Conservation (phyloP, 345 rosid genomes). For the Lenwebbia sp. region DNA sequence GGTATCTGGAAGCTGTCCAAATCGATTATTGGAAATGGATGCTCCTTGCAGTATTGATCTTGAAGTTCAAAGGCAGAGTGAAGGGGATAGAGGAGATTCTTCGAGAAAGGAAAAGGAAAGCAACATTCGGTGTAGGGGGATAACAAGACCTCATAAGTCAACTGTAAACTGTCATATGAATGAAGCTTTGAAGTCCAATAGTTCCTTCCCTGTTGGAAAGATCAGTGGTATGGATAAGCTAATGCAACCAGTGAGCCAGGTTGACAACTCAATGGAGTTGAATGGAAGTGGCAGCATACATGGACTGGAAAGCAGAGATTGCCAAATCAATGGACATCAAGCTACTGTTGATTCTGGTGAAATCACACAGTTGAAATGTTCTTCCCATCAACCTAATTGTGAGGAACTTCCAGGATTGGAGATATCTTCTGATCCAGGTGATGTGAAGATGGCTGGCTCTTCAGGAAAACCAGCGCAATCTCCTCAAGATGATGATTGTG, state of each 20-base stretch:
- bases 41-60: neutral
- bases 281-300: neutral
- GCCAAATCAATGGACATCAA: neutral
- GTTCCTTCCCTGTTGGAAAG: neutral
- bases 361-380: neutral
- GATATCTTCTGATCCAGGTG: neutral
- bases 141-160: slow-evolving; percentile 3
- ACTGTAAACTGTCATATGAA: neutral
- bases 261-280: neutral
- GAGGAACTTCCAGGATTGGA: neutral
- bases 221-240: neutral
- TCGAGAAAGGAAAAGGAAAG: slow-evolving; percentile 14
- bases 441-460: neutral
- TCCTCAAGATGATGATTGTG: neutral
- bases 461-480: neutral
- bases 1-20: neutral
- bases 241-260: neutral
- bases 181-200: neutral
- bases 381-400: neutral
- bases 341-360: neutral
- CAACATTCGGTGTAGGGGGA: slow-evolving; percentile 11
- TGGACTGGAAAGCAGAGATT: neutral
- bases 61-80: slow-evolving; percentile 9
- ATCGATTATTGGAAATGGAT: neutral
- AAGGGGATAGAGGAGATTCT: slow-evolving; percentile 13